These are phyloP conservation scores for Ganoderma meredithae DNA, from an alignment of 1,284 basidiomycete species.

Conservation along the genomic window DNA sequence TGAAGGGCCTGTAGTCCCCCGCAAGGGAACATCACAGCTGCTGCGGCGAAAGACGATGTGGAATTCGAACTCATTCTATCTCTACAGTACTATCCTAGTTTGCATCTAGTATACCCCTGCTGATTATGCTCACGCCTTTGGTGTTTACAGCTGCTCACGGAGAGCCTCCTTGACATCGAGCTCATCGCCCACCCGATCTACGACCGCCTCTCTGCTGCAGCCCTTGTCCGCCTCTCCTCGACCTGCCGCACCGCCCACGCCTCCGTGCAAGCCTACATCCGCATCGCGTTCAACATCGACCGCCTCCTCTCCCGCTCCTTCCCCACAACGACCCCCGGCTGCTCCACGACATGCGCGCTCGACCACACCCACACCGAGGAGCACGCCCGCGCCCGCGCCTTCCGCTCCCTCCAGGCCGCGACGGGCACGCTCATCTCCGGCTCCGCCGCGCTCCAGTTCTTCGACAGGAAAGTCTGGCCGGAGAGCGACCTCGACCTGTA, in stretches of 20 bases:
- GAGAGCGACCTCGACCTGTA: conserved; percentile 59
- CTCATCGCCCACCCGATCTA: conserved; percentile 41
- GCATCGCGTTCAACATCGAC: conserved; percentile 38
- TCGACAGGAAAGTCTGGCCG: conserved; percentile 51
- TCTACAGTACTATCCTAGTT: too few relatives aligned
- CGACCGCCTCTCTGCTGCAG: conserved; percentile 27
- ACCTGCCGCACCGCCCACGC: conserved; percentile 31
- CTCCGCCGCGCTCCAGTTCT: conserved; percentile 57
- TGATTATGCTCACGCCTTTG: neutral
- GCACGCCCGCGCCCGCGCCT: conserved; percentile 38
- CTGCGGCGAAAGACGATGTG: too few relatives aligned
- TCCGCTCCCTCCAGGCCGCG: conserved; percentile 52
- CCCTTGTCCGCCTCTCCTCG: conserved; percentile 33
- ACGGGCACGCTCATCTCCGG: conserved; percentile 57
- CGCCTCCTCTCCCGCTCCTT: conserved; percentile 39
- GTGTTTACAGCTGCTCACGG: conserved; percentile 26
- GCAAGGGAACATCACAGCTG: too few relatives aligned
- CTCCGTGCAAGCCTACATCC: conserved; percentile 33
- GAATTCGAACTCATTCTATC: too few relatives aligned
- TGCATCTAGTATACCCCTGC: too few relatives aligned
- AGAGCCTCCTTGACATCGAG: conserved; percentile 38
- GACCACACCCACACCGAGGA: conserved; percentile 13
- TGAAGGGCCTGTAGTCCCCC: too few relatives aligned
- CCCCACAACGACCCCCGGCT: conserved; percentile 33
- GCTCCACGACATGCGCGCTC: conserved; percentile 13